Evolutionary conservation across 2,329 filamentous ascomycete genomes (phyloP).

Genomic region (Trichoderma koningii): DNA sequence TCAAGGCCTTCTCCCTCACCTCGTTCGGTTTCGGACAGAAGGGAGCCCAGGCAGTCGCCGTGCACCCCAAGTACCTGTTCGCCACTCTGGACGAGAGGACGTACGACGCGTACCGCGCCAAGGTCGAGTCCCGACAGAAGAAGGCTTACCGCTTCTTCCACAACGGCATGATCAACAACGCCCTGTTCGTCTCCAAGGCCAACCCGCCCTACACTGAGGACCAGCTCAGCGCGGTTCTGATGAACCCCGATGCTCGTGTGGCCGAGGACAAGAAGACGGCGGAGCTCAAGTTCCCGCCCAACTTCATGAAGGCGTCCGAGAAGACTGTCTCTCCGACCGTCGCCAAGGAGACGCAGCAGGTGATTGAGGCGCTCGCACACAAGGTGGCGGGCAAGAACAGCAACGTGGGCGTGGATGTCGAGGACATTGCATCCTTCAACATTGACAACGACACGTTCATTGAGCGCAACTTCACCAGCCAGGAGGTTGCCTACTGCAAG

Average conservation of each 20-base stretch:
- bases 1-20: constrained; percentile 98
- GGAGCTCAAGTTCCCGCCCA: constrained; percentile 70
- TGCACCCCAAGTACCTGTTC: constrained; percentile 94
- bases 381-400: constrained; percentile 59
- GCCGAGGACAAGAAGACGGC: constrained; percentile 82
- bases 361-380: constrained; percentile 76
- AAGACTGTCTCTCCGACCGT: constrained; percentile 54
- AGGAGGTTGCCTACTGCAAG: constrained; percentile 84
- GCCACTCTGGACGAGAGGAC: constrained; percentile 87
- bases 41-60: constrained; percentile 94
- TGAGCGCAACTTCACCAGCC: constrained; percentile 86
- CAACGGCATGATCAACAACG: constrained; percentile 97
- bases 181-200: constrained; percentile 92
- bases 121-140: constrained; percentile 94
- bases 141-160: constrained; percentile 99
- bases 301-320: constrained; percentile 67
- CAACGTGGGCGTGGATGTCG: constrained; percentile 91
- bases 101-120: constrained; percentile 79
- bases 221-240: constrained; percentile 82
- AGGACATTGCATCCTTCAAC: constrained; percentile 84
- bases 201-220: constrained; percentile 87
- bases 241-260: constrained; percentile 92
- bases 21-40: constrained; percentile 99
- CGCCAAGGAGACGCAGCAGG: constrained; percentile 66
- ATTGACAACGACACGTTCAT: constrained; percentile 93